A percentile compares a stretch with the other conserved stretches of the same genome.
These are phyloP conservation scores for Fremontodendron californicum DNA, from an alignment of 345 rosid genomes.

Conservation along the genomic window DNA sequence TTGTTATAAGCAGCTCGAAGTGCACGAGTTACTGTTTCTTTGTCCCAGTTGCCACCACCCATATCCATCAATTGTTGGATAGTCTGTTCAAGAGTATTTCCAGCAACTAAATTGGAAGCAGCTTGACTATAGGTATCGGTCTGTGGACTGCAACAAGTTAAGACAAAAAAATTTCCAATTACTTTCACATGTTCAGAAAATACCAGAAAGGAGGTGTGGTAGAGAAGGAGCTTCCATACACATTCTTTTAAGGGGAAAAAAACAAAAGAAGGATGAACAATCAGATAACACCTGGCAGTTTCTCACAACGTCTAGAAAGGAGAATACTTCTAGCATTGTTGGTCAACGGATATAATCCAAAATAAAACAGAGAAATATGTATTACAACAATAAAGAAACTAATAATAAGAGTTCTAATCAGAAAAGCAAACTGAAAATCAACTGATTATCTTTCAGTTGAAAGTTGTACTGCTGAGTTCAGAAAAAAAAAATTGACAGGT, in stretches of 20 bases:
- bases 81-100: constrained; percentile 64
- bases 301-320: neutral
- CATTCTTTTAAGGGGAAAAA: neutral
- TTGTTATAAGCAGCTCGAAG: constrained; percentile 98
- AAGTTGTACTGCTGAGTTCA: neutral
- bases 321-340: neutral
- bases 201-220: neutral
- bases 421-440: neutral
- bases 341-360: neutral
- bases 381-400: neutral
- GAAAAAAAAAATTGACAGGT: neutral
- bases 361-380: neutral
- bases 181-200: neutral
- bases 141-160: constrained; percentile 49
- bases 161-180: neutral
- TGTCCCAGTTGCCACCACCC: constrained; percentile 97
- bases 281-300: neutral
- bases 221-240: neutral
- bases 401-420: neutral
- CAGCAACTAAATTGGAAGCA: constrained; percentile 86
- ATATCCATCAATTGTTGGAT: constrained; percentile 88
- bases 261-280: neutral
- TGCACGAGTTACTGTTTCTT: constrained; percentile 87
- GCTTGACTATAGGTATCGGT: constrained; percentile 68
- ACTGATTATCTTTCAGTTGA: neutral